Conservation (phyloP, 179 eudicot genomes). For the Nepenthes alata region DNA sequence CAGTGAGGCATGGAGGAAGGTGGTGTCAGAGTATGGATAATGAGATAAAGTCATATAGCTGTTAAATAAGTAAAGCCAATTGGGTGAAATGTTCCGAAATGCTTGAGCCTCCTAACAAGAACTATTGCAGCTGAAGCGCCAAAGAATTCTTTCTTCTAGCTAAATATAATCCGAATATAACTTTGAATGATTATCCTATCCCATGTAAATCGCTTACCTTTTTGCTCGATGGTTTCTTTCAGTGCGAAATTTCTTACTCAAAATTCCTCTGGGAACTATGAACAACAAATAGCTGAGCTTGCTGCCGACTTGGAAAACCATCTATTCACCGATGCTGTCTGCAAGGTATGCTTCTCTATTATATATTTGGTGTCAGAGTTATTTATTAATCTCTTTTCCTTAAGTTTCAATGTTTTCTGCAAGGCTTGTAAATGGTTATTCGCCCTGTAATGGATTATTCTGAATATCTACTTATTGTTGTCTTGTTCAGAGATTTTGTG, state of each 20-base stretch:
- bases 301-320: slow-evolving; percentile 19
- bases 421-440: neutral
- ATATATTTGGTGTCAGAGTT: neutral
- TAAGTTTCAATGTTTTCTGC: neutral
- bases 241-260: slow-evolving; percentile 20
- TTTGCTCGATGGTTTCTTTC: neutral
- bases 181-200: neutral
- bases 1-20: too few species aligned
- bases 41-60: too few species aligned
- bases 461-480: too few species aligned
- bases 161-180: too few species aligned
- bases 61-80: too few species aligned
- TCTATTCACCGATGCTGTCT: slow-evolving; percentile 16
- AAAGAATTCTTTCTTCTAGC: too few species aligned
- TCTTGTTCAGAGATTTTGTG: too few species aligned
- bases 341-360: slow-evolving; percentile 20
- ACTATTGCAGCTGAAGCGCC: too few species aligned
- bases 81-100: too few species aligned
- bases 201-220: neutral
- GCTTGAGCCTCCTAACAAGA: too few species aligned
- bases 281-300: slow-evolving; percentile 9
- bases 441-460: neutral
- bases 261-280: slow-evolving; percentile 7
- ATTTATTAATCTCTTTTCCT: neutral
- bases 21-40: too few species aligned